phyloP scores from a whole-genome alignment of 306 rosid species.

The Quillaja saponaria region DNA sequence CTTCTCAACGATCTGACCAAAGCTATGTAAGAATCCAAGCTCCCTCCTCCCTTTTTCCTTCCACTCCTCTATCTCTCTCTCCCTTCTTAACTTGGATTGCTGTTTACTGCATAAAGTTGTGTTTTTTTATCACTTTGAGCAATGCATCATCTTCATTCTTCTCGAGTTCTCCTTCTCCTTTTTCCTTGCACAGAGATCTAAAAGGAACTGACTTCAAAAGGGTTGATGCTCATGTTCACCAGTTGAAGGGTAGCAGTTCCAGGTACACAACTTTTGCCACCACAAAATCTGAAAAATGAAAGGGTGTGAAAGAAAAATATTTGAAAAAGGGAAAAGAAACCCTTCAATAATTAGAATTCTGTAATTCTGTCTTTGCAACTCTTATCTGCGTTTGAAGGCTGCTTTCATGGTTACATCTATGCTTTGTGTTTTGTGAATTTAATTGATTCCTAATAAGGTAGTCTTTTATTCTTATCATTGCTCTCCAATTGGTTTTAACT shows the following conservation, averaged over 20 bases:
- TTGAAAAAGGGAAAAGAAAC: neutral
- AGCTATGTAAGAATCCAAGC: conserved; percentile 61
- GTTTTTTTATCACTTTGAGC: conserved; percentile 22
- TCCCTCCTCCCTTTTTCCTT: neutral
- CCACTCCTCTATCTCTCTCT: neutral
- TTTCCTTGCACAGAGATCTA: conserved; percentile 56
- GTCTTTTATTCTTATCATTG: too few species aligned
- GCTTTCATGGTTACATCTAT: too few species aligned
- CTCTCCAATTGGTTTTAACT: too few species aligned
- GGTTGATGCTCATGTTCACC: conserved; percentile 96
- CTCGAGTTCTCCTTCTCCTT: conserved; percentile 1
- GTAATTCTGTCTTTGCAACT: too few species aligned
- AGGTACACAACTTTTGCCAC: conserved; percentile 50
- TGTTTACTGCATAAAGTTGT: neutral
- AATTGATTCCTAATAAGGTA: too few species aligned
- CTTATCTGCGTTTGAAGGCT: too few species aligned
- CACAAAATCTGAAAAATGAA: neutral
- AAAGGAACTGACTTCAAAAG: conserved; percentile 72
- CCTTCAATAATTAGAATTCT: conserved; percentile 3
- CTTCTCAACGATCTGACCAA: conserved; percentile 83
- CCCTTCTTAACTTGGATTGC: neutral
- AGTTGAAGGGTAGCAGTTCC: conserved; percentile 96
- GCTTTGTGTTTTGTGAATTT: neutral
- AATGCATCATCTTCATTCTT: conserved; percentile 28
- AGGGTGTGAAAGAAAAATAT: conserved; percentile 1